phyloP scores from a whole-genome alignment of 345 rosid genomes.

The Lumnitzera littorea region DNA sequence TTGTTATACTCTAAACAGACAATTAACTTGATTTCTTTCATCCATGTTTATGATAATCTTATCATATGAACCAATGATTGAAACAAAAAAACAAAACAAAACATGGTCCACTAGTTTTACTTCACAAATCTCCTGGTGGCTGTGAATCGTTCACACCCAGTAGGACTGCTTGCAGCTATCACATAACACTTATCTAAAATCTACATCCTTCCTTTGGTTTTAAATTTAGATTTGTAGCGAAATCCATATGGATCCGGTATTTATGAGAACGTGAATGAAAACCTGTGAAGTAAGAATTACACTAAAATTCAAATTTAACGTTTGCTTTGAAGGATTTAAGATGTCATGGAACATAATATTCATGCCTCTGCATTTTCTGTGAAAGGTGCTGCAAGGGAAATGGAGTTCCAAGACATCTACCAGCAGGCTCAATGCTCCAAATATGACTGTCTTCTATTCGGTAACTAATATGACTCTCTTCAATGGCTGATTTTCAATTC shows the following conservation, averaged over 20 bases:
- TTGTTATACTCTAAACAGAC: no score
- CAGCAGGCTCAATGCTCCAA: conserved; percentile 25
- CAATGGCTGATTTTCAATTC: background rate
- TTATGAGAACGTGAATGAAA: background rate
- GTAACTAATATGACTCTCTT: conserved; percentile 22
- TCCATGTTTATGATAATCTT: no score
- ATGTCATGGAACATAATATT: background rate
- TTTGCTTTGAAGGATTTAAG: background rate
- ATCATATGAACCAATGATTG: no score
- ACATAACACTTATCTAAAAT: background rate
- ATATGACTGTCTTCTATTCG: conserved; percentile 79
- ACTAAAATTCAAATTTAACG: background rate
- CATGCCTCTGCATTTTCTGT: conserved; percentile 4
- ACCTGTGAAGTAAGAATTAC: background rate
- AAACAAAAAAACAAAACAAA: no score
- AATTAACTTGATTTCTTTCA: no score
- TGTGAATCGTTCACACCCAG: no score
- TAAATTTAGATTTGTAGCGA: background rate
- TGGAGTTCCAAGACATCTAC: conserved; percentile 46
- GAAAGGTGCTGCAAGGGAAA: conserved; percentile 18
- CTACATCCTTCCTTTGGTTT: background rate
- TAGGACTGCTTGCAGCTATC: no score
- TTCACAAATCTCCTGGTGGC: no score
- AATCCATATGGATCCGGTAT: background rate
- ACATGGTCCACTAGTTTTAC: no score